These are phyloP conservation scores for Penicillium griseofulvum DNA, from an alignment of 2,329 filamentous ascomycete species.

Conservation along the genomic window DNA sequence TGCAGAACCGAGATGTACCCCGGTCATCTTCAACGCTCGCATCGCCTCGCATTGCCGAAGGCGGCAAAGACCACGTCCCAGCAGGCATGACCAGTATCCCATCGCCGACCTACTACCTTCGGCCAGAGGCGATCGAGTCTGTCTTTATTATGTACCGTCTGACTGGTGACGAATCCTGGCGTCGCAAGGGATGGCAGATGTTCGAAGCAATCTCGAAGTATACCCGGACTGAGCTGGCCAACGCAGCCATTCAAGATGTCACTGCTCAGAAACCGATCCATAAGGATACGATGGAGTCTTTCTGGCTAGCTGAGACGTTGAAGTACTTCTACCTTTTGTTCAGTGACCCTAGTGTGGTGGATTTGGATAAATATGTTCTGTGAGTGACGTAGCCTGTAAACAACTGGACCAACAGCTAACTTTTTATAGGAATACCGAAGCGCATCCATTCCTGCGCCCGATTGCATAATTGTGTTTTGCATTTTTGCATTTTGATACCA, in stretches of 20 bases:
- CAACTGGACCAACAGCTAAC: conserved; percentile 1
- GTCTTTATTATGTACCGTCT: conserved; percentile 76
- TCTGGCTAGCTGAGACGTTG: conserved; percentile 60
- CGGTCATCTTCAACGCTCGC: conserved; percentile 14
- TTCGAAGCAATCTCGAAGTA: conserved; percentile 62
- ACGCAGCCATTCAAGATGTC: conserved; percentile 66
- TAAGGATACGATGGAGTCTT: conserved; percentile 69
- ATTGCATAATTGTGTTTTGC: conserved; percentile 19
- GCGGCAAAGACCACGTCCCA: conserved; percentile 46
- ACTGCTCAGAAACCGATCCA: conserved; percentile 48
- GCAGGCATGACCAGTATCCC: conserved; percentile 42
- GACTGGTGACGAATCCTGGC: conserved; percentile 64
- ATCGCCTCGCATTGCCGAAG: conserved; percentile 36
- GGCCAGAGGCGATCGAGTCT: conserved; percentile 75
- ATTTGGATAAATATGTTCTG: conserved; percentile 49
- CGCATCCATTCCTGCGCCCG: conserved; percentile 41
- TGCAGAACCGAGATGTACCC: conserved; percentile 17
- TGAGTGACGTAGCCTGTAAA: conserved; percentile 29
- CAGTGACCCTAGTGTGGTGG: conserved; percentile 44
- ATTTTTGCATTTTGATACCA: conserved; percentile 22
- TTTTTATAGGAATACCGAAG: conserved; percentile 39
- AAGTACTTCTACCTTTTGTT: conserved; percentile 51
- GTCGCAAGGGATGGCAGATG: conserved; percentile 72
- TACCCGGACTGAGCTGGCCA: conserved; percentile 61
- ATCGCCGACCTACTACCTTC: conserved; percentile 41